Evolutionary conservation across 345 rosid species (phyloP), one percentile per base, ranked within the genome.

Genomic region (Lumnitzera littorea): DNA sequence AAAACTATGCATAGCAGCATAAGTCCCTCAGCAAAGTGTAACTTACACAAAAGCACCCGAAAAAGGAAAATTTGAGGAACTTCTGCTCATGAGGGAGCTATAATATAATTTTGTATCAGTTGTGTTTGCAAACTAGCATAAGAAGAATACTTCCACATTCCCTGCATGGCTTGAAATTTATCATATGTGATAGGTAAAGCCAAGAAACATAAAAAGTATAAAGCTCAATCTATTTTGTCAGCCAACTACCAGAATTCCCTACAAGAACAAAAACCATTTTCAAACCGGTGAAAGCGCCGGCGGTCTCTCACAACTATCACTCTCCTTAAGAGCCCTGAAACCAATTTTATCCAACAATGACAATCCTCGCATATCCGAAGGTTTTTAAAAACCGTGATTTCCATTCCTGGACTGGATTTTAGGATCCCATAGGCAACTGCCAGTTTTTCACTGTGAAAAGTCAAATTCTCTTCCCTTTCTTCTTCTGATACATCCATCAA

Each of bases 401-500:
- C 81, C 11, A 83, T 69, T 62, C 82, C 84, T n/a, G 95, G 90
- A 66, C 80, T 74, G 41, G 82, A 78, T 76, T 83, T 91, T 63
- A 91, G 72, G 61, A 88, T 77, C 48, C 76, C 95, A 65, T 76
- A 91, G 0, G 98, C 98, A 76, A 86, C 67, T 0, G 96, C 96
- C 41, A 91, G 66, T 76, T 88, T 91, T 58, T 91, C 96, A 61
- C 96, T 88, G 46, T 88, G 98, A 67, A 68, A 68, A 67, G 66
- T 67, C 81, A 88, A 65, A 57, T 86, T 88, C 69, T 65, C 88
- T 54, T 88, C 91, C 72, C 80, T 91, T 76, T 91, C 96, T 74
- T 88, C 96, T 64, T 86, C 90, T 11, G 88, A 83, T 2, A 84
- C 81, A 75, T 91, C 96, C 95, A 91, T 86, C 73, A 80, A 69